Percentiles rank a stretch among this genome's conserved stretches.
These are phyloP conservation scores for Clavariopsis aquatica DNA, from an alignment of 495 filamentous ascomycete genomes.

Conservation along the genomic window DNA sequence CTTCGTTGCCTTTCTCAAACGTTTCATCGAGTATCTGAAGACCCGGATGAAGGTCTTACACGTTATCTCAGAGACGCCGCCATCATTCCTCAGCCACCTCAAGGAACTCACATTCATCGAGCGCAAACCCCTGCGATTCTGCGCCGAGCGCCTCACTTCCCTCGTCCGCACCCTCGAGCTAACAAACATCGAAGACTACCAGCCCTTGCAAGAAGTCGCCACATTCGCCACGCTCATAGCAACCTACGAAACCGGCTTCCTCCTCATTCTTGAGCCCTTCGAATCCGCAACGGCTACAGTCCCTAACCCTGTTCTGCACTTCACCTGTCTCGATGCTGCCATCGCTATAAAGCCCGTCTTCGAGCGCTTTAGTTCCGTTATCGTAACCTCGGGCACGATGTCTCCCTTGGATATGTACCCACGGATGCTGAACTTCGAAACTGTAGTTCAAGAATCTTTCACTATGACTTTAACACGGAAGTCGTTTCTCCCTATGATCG, in stretches of 20 bases:
- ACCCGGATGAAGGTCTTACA: conserved; percentile 97
- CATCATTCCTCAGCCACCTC: conserved; percentile 88
- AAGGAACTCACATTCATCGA: conserved; percentile 97
- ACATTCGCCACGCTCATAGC: conserved; percentile 97
- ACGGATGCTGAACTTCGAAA: conserved; percentile 91
- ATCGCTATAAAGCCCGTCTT: conserved; percentile 99
- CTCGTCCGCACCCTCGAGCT: conserved; percentile 94
- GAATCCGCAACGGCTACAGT: conserved; percentile 95
- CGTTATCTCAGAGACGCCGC: conserved; percentile 94
- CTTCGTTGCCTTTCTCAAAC: conserved; percentile 90
- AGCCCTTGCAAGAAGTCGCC: conserved; percentile 94
- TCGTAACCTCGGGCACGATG: conserved; percentile 97
- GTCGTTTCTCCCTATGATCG: conserved; percentile 96
- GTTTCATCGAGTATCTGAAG: conserved; percentile 98
- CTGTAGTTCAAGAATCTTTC: conserved; percentile 95
- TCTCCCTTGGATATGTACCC: conserved; percentile 99
- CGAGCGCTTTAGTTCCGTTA: conserved; percentile 94
- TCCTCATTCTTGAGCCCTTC: conserved; percentile 93
- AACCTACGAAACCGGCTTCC: conserved; percentile 96
- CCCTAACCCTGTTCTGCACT: conserved; percentile 92
- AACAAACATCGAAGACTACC: conserved; percentile 96
- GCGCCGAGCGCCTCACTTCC: conserved; percentile 90
- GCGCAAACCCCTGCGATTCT: conserved; percentile 92
- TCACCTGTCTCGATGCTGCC: conserved; percentile 94
- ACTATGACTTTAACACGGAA: conserved; percentile 93